Conservation (phyloP, 192 early-diverging fungal species). For the Rhizophagus clarus region DNA sequence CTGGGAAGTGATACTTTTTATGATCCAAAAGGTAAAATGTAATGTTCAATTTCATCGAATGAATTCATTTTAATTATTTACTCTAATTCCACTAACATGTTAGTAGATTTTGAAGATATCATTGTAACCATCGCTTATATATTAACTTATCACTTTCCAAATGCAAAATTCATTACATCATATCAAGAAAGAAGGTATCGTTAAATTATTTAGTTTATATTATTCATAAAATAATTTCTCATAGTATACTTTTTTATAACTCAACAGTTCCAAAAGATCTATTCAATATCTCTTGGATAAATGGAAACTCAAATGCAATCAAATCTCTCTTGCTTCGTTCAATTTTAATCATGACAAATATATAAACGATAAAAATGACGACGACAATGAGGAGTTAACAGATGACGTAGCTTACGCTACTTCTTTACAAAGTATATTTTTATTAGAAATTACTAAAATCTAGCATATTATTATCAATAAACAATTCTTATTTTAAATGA, state of each 20-base stretch:
- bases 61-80: not conserved
- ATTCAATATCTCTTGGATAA: slow-evolving; percentile 32
- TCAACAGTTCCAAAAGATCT: slow-evolving; percentile 17
- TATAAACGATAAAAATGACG: slow-evolving; percentile 7
- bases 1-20: slow-evolving; percentile 63
- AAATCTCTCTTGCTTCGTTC: slow-evolving; percentile 22
- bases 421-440: slow-evolving; percentile 12
- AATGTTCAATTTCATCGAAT: not conserved
- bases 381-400: not conserved
- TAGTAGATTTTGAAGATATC: slow-evolving; percentile 72
- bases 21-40: slow-evolving; percentile 50
- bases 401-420: not conserved
- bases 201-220: not conserved
- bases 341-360: slow-evolving; percentile 25
- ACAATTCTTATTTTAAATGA: no score
- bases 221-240: not conserved
- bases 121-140: slow-evolving; percentile 62
- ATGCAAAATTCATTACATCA: slow-evolving; percentile 64
- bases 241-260: not conserved
- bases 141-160: slow-evolving; percentile 53
- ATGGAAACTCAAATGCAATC: slow-evolving; percentile 18
- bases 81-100: not conserved
- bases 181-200: slow-evolving; percentile 71
- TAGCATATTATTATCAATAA: not conserved
- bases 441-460: slow-evolving; percentile 16